phyloP scores from a whole-genome alignment of 495 filamentous ascomycete species.

The Tuber aestivum region DNA sequence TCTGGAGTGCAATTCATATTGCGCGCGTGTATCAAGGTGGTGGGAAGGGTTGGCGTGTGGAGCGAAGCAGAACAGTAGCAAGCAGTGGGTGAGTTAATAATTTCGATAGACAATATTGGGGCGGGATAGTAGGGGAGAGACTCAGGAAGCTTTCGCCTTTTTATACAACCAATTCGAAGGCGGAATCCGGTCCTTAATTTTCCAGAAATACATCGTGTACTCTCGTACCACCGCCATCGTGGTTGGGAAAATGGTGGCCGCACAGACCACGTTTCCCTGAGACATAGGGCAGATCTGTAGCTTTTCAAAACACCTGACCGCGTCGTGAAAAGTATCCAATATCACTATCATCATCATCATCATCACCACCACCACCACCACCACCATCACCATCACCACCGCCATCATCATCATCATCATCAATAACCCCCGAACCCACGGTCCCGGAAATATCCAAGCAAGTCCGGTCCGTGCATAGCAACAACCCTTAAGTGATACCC shows the following conservation, averaged over 20 bases:
- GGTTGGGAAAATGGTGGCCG: neutral
- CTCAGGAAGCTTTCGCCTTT: neutral
- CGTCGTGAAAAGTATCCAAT: neutral
- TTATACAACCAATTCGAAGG: neutral
- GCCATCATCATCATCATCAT: neutral
- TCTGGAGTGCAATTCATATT: neutral
- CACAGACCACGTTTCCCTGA: neutral
- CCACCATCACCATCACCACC: neutral
- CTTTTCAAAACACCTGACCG: neutral
- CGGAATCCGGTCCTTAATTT: conserved; percentile 1
- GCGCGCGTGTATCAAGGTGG: neutral
- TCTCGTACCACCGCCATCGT: neutral
- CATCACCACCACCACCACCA: neutral
- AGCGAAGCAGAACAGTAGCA: neutral
- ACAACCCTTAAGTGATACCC: neutral
- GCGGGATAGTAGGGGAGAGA: neutral
- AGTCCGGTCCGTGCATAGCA: neutral
- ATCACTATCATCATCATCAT: neutral
- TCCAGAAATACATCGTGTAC: neutral
- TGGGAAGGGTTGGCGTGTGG: neutral
- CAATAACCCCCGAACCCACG: neutral
- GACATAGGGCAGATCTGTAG: neutral
- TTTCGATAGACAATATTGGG: neutral
- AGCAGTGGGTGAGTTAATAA: neutral
- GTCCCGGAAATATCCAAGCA: neutral